Percentiles rank a stretch among this genome's conserved stretches.
Evolutionary conservation across 805 yeast genomes (phyloP).

Genomic region (Saturnispora sanitii): DNA sequence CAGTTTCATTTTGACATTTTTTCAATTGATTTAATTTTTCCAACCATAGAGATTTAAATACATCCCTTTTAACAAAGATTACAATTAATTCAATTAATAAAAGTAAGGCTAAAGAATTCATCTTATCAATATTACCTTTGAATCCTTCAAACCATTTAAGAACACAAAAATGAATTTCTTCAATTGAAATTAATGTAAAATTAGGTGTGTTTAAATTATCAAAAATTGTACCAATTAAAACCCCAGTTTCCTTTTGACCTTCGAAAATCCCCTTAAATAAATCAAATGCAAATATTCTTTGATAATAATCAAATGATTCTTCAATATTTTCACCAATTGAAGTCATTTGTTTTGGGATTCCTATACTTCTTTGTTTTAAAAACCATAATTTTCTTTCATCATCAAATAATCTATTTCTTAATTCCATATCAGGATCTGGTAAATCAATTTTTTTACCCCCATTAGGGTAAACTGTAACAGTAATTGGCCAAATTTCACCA

Average conservation of each 20-base stretch:
- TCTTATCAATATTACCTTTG: no score
- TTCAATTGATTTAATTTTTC: background rate
- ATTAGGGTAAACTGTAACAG: constrained; percentile 11
- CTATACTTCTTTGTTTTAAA: constrained; percentile 3
- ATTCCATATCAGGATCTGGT: background rate
- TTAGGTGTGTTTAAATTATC: background rate
- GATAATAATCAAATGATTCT: constrained; percentile 8
- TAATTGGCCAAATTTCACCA: constrained; percentile 8
- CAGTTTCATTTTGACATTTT: background rate
- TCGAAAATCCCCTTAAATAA: constrained; percentile 10
- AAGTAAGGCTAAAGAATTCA: no score
- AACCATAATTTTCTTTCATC: constrained; percentile 9
- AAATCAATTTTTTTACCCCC: constrained; percentile 8
- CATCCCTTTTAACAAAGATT: constrained; percentile 4
- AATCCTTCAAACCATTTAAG: no score
- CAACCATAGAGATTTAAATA: background rate
- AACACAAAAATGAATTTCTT: no score
- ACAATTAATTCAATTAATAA: constrained; percentile 6
- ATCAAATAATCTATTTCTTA: constrained; percentile 3
- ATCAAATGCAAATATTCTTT: constrained; percentile 8
- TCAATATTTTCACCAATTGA: background rate
- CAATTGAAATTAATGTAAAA: constrained; percentile 5
- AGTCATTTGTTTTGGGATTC: background rate
- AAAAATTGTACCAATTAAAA: constrained; percentile 6
- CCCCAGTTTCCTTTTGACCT: constrained; percentile 6